These are phyloP conservation scores for Pseudocercospora crystallina DNA, from an alignment of 2,329 filamentous ascomycete genomes.

Conservation along the genomic window DNA sequence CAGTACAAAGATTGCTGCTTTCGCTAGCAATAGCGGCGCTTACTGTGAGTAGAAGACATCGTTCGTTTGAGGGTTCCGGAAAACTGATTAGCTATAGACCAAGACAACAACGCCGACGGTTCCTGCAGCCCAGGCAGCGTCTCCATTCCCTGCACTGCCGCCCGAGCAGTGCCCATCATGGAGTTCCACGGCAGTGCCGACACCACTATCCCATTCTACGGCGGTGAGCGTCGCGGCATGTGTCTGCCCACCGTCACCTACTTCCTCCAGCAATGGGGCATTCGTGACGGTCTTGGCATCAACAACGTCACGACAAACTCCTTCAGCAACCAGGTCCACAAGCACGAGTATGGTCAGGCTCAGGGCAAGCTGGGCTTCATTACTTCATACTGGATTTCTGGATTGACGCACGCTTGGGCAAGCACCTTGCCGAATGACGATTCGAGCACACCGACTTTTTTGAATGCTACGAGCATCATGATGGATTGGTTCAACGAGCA, in stretches of 20 bases:
- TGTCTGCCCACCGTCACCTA: constrained; percentile 32
- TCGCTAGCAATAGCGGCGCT: constrained; percentile 49
- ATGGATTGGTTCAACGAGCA: constrained; percentile 24
- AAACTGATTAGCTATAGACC: constrained; percentile 5
- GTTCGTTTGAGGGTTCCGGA: no score
- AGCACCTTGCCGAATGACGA: constrained; percentile 17
- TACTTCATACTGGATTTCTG: constrained; percentile 38
- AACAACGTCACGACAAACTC: constrained; percentile 27
- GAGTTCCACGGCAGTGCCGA: constrained; percentile 46
- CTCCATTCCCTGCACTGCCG: constrained; percentile 26
- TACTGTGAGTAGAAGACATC: constrained; percentile 32
- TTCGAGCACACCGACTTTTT: constrained; percentile 14
- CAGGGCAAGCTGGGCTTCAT: constrained; percentile 32
- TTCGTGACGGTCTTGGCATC: constrained; percentile 33
- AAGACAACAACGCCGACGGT: background rate
- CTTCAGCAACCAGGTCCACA: constrained; percentile 25
- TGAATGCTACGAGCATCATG: constrained; percentile 26
- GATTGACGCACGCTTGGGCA: constrained; percentile 42
- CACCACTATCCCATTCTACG: constrained; percentile 41
- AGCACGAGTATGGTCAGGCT: constrained; percentile 28
- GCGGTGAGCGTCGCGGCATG: constrained; percentile 32
- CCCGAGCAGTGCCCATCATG: constrained; percentile 38
- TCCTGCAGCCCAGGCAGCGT: constrained; percentile 22
- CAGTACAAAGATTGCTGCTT: constrained; percentile 48
- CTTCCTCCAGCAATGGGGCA: constrained; percentile 40